Percentiles rank a stretch among this genome's conserved stretches.
phyloP scores from a whole-genome alignment of 139 green algal species.

The Auxenochlorella protothecoides region DNA sequence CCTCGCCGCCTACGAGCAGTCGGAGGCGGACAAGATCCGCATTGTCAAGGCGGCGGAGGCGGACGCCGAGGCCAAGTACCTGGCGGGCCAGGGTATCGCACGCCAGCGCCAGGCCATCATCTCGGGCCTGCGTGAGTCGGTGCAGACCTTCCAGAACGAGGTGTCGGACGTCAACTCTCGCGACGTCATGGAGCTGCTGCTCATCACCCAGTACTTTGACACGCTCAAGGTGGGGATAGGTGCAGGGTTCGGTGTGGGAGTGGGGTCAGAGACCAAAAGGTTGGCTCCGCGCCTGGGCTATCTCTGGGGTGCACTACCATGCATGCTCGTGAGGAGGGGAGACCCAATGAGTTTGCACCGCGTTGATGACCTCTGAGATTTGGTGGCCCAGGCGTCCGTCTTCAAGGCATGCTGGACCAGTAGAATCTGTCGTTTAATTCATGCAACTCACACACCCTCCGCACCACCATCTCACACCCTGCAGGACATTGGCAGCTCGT shows the following conservation, averaged over 20 bases:
- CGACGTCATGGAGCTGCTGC: conserved; percentile 83
- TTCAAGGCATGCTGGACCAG: too few relatives aligned
- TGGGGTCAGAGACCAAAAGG: too few relatives aligned
- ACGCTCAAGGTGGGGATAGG: conserved; percentile 58
- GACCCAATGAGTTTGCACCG: too few relatives aligned
- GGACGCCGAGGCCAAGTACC: conserved; percentile 90
- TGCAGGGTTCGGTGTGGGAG: too few relatives aligned
- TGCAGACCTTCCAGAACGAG: conserved; percentile 59
- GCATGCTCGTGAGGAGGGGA: too few relatives aligned
- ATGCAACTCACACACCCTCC: conserved; percentile 60
- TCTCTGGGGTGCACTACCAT: too few relatives aligned
- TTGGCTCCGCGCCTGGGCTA: too few relatives aligned
- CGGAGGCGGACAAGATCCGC: conserved; percentile 70
- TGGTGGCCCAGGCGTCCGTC: too few relatives aligned
- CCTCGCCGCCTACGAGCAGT: conserved; percentile 57
- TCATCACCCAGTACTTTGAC: conserved; percentile 91
- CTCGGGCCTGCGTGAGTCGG: conserved; percentile 74
- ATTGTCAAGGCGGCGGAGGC: conserved; percentile 86
- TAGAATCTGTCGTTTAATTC: conserved; percentile 7
- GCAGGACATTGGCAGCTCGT: conserved; percentile 42
- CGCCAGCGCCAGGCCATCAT: conserved; percentile 82
- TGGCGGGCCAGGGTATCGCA: conserved; percentile 66
- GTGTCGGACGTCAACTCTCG: conserved; percentile 31
- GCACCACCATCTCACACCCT: conserved; percentile 79
- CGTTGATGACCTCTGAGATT: too few relatives aligned